A percentile compares a stretch with the other conserved stretches of the same genome.
Conservation (phyloP, 1,284 basidiomycete species). For the Austroboletus novae-zelandiae region DNA sequence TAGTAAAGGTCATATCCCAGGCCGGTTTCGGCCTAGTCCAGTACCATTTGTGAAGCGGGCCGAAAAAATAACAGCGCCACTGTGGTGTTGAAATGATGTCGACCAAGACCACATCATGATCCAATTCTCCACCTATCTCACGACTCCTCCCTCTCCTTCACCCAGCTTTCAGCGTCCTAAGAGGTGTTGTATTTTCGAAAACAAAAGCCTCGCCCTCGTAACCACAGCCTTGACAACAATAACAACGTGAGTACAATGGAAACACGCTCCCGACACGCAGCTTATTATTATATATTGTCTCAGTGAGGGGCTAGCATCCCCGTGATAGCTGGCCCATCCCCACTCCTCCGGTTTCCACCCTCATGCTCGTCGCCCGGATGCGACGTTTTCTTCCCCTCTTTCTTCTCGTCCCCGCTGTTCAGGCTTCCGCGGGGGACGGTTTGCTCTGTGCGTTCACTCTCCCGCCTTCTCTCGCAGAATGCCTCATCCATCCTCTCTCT, state of each 20-base stretch:
- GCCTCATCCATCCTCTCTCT: constrained; percentile 6
- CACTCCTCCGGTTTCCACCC: constrained; percentile 14
- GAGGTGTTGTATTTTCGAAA: constrained; percentile 10
- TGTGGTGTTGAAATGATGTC: neutral
- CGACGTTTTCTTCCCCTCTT: constrained; percentile 48
- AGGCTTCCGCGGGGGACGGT: constrained; percentile 48
- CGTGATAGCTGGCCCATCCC: constrained; percentile 33
- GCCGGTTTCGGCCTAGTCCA: neutral
- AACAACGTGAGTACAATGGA: constrained; percentile 33
- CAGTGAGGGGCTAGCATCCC: constrained; percentile 6
- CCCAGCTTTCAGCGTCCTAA: neutral
- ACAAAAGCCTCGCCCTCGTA: constrained; percentile 19
- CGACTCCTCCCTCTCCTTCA: neutral
- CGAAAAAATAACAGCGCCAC: neutral
- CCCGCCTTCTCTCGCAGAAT: neutral
- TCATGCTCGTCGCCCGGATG: constrained; percentile 72
- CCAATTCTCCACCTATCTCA: neutral
- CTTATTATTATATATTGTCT: constrained; percentile 15
- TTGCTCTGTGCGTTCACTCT: constrained; percentile 52
- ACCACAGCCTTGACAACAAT: constrained; percentile 31
- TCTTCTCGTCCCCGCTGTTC: constrained; percentile 41
- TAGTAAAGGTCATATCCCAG: no score
- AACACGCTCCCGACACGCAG: constrained; percentile 30
- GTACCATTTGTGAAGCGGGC: neutral
- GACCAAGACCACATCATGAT: neutral